Percentiles rank a stretch among this genome's conserved stretches.
phyloP scores from a whole-genome alignment of 495 filamentous ascomycete species.

The Xylaria longipes region DNA sequence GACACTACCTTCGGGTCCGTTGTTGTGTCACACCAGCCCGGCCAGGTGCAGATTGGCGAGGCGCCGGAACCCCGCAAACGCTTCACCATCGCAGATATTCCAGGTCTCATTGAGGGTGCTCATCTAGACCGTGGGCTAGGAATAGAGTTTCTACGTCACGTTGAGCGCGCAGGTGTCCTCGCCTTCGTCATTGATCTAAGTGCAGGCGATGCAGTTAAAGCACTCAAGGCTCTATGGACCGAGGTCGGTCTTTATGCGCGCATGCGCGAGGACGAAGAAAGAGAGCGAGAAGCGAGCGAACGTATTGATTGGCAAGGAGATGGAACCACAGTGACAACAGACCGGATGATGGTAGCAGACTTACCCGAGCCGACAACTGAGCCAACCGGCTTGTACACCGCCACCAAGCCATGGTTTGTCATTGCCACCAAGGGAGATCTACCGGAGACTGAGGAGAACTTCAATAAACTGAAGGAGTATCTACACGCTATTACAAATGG shows the following conservation, averaged over 20 bases:
- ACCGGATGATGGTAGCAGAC: slow-evolving; percentile 44
- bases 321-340: slow-evolving; percentile 34
- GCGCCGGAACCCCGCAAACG: slow-evolving; percentile 64
- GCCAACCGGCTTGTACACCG: slow-evolving; percentile 64
- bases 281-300: slow-evolving; percentile 55
- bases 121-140: slow-evolving; percentile 93
- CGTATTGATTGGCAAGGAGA: slow-evolving; percentile 49
- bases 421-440: slow-evolving; percentile 95
- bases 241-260: slow-evolving; percentile 88
- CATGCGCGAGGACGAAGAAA: slow-evolving; percentile 67
- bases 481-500: slow-evolving; percentile 65
- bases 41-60: slow-evolving; percentile 16
- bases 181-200: slow-evolving; percentile 93
- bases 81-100: slow-evolving; percentile 96
- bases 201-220: slow-evolving; percentile 75
- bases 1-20: slow-evolving; percentile 39
- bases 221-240: slow-evolving; percentile 81
- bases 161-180: slow-evolving; percentile 89
- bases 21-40: slow-evolving; percentile 30
- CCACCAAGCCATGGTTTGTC: slow-evolving; percentile 94
- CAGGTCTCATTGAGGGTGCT: slow-evolving; percentile 86
- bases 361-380: slow-evolving; percentile 35
- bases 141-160: slow-evolving; percentile 89
- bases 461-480: slow-evolving; percentile 69
- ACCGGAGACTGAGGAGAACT: slow-evolving; percentile 78